phyloP scores from a whole-genome alignment of 1,139 yeast species.

The Suhomyces bribrorum region DNA sequence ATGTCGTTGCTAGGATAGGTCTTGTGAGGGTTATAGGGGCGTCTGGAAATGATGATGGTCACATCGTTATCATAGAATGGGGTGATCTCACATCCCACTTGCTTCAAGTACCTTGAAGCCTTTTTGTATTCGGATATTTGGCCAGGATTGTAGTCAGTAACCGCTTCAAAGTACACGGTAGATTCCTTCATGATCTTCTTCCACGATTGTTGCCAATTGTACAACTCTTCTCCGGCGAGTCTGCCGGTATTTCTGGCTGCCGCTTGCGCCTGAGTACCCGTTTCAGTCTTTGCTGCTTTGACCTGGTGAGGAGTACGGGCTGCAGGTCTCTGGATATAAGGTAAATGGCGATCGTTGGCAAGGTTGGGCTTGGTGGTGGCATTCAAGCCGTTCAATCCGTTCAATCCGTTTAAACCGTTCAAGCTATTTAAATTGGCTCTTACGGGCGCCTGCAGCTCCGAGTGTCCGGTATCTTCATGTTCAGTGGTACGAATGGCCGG shows the following conservation, averaged over 20 bases:
- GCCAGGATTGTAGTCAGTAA: constrained; percentile 41
- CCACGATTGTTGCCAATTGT: constrained; percentile 85
- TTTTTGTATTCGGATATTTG: constrained; percentile 53
- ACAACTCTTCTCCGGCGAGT: constrained; percentile 53
- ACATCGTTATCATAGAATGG: constrained; percentile 78
- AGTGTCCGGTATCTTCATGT: neutral
- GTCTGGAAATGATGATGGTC: constrained; percentile 78
- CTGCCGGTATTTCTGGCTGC: constrained; percentile 21
- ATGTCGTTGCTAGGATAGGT: constrained; percentile 57
- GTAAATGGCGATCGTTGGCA: constrained; percentile 2
- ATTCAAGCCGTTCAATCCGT: too few species aligned
- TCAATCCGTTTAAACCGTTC: constrained; percentile 2
- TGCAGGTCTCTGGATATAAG: constrained; percentile 3
- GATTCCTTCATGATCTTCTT: constrained; percentile 70
- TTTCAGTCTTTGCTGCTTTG: constrained; percentile 8
- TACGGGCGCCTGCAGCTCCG: neutral
- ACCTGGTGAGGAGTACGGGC: constrained; percentile 8
- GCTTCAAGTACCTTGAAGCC: constrained; percentile 55
- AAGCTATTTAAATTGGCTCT: constrained; percentile 4
- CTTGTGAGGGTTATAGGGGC: constrained; percentile 23
- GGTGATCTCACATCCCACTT: constrained; percentile 65
- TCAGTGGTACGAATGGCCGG: neutral
- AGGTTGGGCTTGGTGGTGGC: constrained; percentile 3
- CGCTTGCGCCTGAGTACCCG: neutral
- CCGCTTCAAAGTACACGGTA: constrained; percentile 78